These are phyloP conservation scores for Aspergillus saccharolyticus DNA, from an alignment of 495 filamentous ascomycete species.

Conservation along the genomic window DNA sequence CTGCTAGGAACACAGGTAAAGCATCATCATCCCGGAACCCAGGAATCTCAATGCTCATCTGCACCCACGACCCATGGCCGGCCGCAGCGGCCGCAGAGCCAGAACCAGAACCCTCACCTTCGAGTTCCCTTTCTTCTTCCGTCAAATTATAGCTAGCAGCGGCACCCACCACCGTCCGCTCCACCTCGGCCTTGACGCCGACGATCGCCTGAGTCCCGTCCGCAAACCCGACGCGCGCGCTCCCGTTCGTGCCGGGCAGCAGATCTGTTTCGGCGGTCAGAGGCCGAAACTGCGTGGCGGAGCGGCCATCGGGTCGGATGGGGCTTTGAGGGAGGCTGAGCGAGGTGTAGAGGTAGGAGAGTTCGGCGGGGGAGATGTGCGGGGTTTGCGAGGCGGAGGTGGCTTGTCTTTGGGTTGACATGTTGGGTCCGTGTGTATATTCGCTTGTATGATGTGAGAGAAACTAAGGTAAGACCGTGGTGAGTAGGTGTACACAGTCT, in stretches of 20 bases:
- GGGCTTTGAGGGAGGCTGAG: constrained; percentile 68
- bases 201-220: constrained; percentile 95
- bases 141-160: constrained; percentile 23
- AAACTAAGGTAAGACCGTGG: background rate
- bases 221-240: constrained; percentile 86
- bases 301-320: constrained; percentile 83
- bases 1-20: constrained; percentile 75
- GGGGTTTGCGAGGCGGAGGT: constrained; percentile 44
- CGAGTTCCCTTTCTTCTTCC: constrained; percentile 26
- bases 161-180: constrained; percentile 50
- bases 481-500: background rate
- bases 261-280: constrained; percentile 84
- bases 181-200: constrained; percentile 90
- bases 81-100: constrained; percentile 21
- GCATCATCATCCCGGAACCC: constrained; percentile 88
- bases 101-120: constrained; percentile 19
- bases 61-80: constrained; percentile 61
- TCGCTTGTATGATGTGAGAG: too few relatives aligned
- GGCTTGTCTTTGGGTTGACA: constrained; percentile 41
- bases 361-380: constrained; percentile 88
- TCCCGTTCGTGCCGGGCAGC: constrained; percentile 83
- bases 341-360: constrained; percentile 90
- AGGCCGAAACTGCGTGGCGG: constrained; percentile 82
- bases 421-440: too few relatives aligned
- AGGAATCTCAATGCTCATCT: constrained; percentile 79